Evolutionary conservation across 1,139 yeast species (phyloP), one percentile per base, ranked within the genome.

Genomic region (Hansenula sp.): DNA sequence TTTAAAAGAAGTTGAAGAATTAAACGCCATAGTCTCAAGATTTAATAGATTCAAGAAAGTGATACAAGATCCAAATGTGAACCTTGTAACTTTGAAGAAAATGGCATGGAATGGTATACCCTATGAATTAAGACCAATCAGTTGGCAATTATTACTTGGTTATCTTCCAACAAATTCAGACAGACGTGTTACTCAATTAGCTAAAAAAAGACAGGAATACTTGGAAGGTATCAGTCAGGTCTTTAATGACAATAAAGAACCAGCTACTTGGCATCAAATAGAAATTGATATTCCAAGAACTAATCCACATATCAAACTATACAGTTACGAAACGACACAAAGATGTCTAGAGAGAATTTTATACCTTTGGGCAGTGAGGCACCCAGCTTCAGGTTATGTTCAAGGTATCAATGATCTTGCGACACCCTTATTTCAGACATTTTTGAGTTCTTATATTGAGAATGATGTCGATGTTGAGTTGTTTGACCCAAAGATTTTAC

Each of bases 371-470:
- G 96, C 98, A 0, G 82, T 92, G 18, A 75, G 98, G 46, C 98
- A 94, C 58, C 98, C 99, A 1, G 97, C 97, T 4, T 82, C 94
- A 57, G 99, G 99, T 4, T 92, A 92, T 61, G 99, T 92, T n/a
- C 99, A 92, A 64, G 99, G 99, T 22, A 94, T 92, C 43, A 92
- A 92, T 60, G 99, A 92, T 62, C 71, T 92, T 42, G 89, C 83
- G 16, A 92, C 97, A 0, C 98, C 99, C 2, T 89, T 94, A 60
- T 90, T 76, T 61, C 96, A 92, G 61, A 82, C 92, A 0, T 92
- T 92, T 57, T 62, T 94, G 39, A 71, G 80, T 3, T 81, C 82
- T 45, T 90, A 90, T 58, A 53, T 82, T 33, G 58, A 61, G 20
- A 57, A 64, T 18, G 64, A 60, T 32, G 60, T 70, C 11, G 64